Percentiles rank a stretch among this genome's conserved stretches.
phyloP scores from a whole-genome alignment of 1,284 basidiomycete genomes.

The Trichosporon ovoides region DNA sequence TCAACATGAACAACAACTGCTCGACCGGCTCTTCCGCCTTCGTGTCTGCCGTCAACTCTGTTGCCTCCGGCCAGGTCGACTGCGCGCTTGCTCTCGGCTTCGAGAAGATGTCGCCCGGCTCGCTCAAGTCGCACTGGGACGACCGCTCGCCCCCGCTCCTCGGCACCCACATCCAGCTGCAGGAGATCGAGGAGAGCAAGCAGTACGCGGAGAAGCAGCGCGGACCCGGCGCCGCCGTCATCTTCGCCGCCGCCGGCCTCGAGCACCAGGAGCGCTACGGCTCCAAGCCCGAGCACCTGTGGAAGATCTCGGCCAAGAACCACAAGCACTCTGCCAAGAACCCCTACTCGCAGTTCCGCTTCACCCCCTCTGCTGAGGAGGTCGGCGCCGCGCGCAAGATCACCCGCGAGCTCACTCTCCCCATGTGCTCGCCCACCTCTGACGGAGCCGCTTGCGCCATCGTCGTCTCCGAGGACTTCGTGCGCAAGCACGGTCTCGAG shows the following conservation, averaged over 20 bases:
- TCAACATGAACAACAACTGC: conserved; percentile 26
- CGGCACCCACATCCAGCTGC: conserved; percentile 14
- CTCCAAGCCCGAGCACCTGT: conserved; percentile 14
- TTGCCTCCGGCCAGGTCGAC: conserved; percentile 17
- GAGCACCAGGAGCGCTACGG: conserved; percentile 22
- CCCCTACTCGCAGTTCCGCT: conserved; percentile 25
- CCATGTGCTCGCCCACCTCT: conserved; percentile 23
- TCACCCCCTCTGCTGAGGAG: conserved; percentile 14
- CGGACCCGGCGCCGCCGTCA: conserved; percentile 15
- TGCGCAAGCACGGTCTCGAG: conserved; percentile 14
- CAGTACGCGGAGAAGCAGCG: conserved; percentile 14
- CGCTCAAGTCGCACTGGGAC: conserved; percentile 13
- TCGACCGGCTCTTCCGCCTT: conserved; percentile 21
- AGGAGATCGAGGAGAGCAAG: conserved; percentile 17
- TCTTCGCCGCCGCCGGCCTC: conserved; percentile 21
- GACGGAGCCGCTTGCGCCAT: conserved; percentile 19
- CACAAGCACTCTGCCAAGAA: conserved; percentile 20
- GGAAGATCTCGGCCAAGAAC: conserved; percentile 23
- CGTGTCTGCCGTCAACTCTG: conserved; percentile 9
- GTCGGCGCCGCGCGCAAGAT: conserved; percentile 18
- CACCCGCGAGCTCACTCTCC: conserved; percentile 21
- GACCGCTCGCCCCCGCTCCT: conserved; percentile 17
- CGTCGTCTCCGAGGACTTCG: conserved; percentile 20
- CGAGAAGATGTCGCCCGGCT: conserved; percentile 22
- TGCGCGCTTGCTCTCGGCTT: conserved; percentile 21